Conservation (phyloP, 148 eudicot species). For the Diospyros kaki region DNA sequence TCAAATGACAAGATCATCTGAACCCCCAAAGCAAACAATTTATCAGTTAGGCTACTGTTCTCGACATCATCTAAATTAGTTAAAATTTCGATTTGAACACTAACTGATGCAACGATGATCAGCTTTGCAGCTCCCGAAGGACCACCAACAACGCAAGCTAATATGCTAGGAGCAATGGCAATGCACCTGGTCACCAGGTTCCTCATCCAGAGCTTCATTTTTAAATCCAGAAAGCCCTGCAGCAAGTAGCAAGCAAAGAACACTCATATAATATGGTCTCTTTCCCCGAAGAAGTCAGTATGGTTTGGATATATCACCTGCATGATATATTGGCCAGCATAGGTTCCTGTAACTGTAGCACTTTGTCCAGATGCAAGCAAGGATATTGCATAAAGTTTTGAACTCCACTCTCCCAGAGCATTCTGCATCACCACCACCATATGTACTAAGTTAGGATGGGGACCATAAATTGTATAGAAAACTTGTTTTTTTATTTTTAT, state of each 20-base stretch:
- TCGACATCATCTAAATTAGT: too few species aligned
- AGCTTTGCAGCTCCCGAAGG: slow-evolving; percentile 14
- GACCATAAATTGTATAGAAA: too few species aligned
- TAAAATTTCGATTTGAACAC: not conserved
- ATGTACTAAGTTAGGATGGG: too few species aligned
- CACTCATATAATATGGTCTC: not conserved
- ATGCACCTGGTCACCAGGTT: slow-evolving; percentile 16
- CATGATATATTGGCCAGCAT: slow-evolving; percentile 14
- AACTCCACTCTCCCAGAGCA: slow-evolving; percentile 16
- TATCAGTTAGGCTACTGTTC: not conserved
- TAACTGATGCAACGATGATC: slow-evolving; percentile 18
- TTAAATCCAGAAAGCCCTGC: slow-evolving; percentile 21
- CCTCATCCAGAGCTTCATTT: slow-evolving; percentile 22
- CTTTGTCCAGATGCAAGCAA: slow-evolving; percentile 22
- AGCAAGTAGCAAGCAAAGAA: not conserved
- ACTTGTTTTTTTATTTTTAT: too few species aligned
- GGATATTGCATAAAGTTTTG: slow-evolving; percentile 16
- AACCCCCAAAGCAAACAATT: not conserved
- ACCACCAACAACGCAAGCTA: slow-evolving; percentile 12
- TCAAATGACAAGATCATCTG: slow-evolving; percentile 21
- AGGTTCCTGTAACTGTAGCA: slow-evolving; percentile 17
- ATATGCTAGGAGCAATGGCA: slow-evolving; percentile 16
- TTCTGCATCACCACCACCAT: not conserved
- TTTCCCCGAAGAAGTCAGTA: too few species aligned
- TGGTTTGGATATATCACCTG: not conserved